phyloP scores from a whole-genome alignment of 805 yeast species.

The Myxozyma lipomycoides region DNA sequence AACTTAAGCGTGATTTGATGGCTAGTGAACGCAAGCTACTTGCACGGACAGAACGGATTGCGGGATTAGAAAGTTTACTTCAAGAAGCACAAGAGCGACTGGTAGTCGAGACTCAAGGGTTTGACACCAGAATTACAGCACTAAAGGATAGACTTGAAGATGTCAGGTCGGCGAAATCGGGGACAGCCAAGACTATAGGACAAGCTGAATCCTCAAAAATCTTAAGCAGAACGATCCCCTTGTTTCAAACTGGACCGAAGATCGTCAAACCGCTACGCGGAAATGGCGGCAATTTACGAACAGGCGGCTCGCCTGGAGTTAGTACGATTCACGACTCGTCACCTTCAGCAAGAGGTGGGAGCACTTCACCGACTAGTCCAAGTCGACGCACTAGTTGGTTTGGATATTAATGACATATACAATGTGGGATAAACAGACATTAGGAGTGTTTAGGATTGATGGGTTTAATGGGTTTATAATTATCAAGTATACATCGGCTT shows the following conservation, averaged over 20 bases:
- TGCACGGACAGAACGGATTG: constrained; percentile 54
- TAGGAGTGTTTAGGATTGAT: neutral
- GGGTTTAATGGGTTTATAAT: too few species aligned
- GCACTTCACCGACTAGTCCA: neutral
- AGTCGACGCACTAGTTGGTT: neutral
- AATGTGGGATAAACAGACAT: neutral
- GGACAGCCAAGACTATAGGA: neutral
- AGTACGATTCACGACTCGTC: neutral
- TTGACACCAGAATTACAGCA: constrained; percentile 39
- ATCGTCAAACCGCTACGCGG: constrained; percentile 64
- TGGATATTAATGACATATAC: too few species aligned
- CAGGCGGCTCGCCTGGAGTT: neutral
- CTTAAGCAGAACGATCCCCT: constrained; percentile 2
- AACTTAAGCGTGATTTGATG: constrained; percentile 53
- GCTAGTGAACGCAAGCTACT: constrained; percentile 55
- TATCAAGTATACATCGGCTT: too few species aligned
- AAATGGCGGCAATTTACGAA: constrained; percentile 37
- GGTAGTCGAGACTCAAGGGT: constrained; percentile 46
- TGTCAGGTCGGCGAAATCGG: constrained; percentile 25
- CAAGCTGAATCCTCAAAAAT: constrained; percentile 13
- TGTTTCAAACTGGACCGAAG: constrained; percentile 36
- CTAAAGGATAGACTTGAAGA: constrained; percentile 28
- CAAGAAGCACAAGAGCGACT: constrained; percentile 50
- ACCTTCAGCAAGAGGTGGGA: neutral
- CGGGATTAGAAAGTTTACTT: constrained; percentile 49